Percentiles rank a stretch among this genome's conserved stretches.
Conservation (phyloP, 2,329 filamentous ascomycete species). For the Dendrostoma leiphaemia region DNA sequence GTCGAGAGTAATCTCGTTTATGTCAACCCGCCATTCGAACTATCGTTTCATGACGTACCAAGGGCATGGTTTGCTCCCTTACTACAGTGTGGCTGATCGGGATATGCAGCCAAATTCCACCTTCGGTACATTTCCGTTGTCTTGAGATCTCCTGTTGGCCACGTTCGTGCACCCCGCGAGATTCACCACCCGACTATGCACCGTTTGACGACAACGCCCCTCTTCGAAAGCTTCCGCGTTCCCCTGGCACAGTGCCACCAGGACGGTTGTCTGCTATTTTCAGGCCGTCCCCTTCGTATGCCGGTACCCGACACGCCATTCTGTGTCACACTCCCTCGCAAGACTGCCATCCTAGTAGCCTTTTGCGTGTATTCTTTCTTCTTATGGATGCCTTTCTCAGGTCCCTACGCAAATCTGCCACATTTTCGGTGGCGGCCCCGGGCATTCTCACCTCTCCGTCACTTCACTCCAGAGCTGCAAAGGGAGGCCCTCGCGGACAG, state of each 20-base stretch:
- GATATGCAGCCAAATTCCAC: not conserved
- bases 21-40: not conserved
- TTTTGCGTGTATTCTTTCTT: not conserved
- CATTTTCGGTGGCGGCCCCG: not conserved
- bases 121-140: not conserved
- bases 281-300: not conserved
- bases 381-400: not conserved
- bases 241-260: not conserved
- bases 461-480: not conserved
- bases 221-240: not conserved
- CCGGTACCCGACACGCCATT: conserved; percentile 7
- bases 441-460: too few relatives aligned
- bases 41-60: not conserved
- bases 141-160: not conserved
- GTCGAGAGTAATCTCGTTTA: not conserved
- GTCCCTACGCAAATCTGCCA: not conserved
- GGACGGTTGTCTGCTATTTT: not conserved
- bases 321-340: conserved; percentile 9
- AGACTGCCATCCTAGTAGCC: not conserved
- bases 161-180: not conserved
- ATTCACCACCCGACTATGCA: not conserved
- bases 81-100: not conserved
- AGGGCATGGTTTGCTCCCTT: not conserved
- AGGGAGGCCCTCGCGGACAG: not conserved
- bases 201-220: not conserved